Base-by-base conservation (phyloP, 805 yeast species). In the Yarrowia sp. region DNA sequence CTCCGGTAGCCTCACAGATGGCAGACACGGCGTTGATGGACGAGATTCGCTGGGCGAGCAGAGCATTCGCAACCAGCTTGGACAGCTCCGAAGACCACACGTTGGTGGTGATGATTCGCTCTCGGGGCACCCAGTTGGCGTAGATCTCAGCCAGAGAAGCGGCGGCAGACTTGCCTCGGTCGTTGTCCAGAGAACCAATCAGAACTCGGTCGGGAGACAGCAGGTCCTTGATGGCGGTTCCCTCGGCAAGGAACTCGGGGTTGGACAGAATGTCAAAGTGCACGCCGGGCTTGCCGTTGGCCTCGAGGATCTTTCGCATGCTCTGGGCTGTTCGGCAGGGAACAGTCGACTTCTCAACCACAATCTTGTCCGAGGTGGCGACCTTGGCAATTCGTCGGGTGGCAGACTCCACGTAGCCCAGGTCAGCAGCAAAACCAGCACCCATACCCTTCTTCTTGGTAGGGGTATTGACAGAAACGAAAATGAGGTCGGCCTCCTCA, bases 21-120 rank as follows among this genome's bases (percentile, higher is more conserved):
- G 77, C 77, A 19, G 77, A 75, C 38, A 75, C 73, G 38, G 77
- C 76, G 69, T 75, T 75, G 69, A 75, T 75, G 67, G 77, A 75
- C 32, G 77, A 75, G 70, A 75, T 75, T 63, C 77, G 72, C 70
- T 75, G 77, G 26, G 77, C 77, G 14, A 75, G 73, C 43, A 75
- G 69, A 19, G 77, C 77, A 67, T 75, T 75, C 56, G 77, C 77
- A 12, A 76, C 77, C 11, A 75, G 73, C 70, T 75, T 75, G 70
- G 75, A 72, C 45, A 75, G 73, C 71, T 75, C 77, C n/a, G 77
- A 75, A 15, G 75, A 72, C 77, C 77, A 75, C 65, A 75, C 70
- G 70, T 73, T 73, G 71, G 72, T 75, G 59, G 77, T 75, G 69
- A 75, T 72, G 69, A 75, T 73, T 63, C 72, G 72, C 67, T 72